Evolutionary conservation across 345 rosid species (phyloP).

Genomic region (Atalantia buxifolia): DNA sequence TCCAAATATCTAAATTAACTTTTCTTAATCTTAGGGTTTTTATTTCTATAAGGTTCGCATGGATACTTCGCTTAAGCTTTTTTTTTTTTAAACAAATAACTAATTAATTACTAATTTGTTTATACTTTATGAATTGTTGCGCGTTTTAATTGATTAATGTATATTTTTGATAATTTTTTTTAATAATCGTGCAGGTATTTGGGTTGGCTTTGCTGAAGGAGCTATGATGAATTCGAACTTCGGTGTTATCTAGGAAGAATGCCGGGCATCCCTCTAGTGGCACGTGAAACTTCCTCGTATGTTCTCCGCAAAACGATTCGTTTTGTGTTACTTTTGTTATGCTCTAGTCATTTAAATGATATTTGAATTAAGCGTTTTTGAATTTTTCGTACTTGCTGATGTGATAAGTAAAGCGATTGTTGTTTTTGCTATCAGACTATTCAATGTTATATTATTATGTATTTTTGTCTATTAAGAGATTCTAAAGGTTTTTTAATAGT

Average conservation of each 20-base stretch:
- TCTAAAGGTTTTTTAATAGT: neutral
- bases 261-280: constrained; percentile 90
- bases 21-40: neutral
- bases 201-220: constrained; percentile 6
- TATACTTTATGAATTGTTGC: neutral
- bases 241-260: constrained; percentile 46
- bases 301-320: constrained; percentile 16
- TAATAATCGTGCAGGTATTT: neutral
- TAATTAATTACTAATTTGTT: neutral
- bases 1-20: neutral
- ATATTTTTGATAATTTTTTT: neutral
- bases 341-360: neutral
- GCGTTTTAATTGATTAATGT: neutral
- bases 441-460: too few relatives aligned
- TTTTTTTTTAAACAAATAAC: neutral
- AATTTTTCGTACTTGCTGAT: neutral
- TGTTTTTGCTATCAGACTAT: neutral
- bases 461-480: neutral
- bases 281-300: constrained; percentile 80
- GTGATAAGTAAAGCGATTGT: neutral
- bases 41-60: neutral
- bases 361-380: neutral
- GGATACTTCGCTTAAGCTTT: neutral
- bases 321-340: constrained; percentile 3
- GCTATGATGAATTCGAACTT: constrained; percentile 40